Evolutionary conservation across 2,329 filamentous ascomycete species (phyloP).

Genomic region (Coleophoma crateriformis): DNA sequence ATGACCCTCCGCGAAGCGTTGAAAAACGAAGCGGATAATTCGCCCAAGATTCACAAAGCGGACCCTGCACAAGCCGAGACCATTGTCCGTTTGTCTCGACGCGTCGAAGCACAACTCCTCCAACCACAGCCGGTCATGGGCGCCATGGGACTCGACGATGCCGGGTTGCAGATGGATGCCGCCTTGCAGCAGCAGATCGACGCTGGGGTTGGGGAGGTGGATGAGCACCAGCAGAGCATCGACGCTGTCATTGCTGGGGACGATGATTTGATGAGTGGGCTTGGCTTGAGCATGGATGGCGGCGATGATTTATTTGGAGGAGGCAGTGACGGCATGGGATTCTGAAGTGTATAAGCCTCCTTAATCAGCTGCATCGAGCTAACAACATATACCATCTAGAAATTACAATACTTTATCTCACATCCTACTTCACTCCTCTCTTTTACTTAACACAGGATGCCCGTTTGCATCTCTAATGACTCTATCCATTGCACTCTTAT

Average conservation of each 20-base stretch:
- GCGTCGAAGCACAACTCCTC: conserved; percentile 21
- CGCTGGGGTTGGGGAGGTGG: neutral
- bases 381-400: no score
- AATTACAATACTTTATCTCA: no score
- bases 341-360: neutral
- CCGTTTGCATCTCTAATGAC: conserved; percentile 13
- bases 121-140: conserved; percentile 10
- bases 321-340: neutral
- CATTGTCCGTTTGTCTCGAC: conserved; percentile 22
- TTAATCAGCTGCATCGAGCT: no score
- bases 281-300: neutral
- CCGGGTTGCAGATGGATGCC: conserved; percentile 6
- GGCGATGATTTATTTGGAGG: neutral
- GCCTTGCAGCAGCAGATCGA: conserved; percentile 1
- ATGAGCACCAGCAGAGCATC: conserved; percentile 1
- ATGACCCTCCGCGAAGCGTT: conserved; percentile 24
- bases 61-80: conserved; percentile 21
- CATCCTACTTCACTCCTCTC: conserved; percentile 1
- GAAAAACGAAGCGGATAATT: conserved; percentile 20
- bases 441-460: conserved; percentile 5
- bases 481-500: conserved; percentile 22
- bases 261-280: neutral
- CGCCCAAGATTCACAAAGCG: conserved; percentile 18
- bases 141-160: conserved; percentile 4
- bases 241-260: conserved; percentile 1